Conservation (phyloP, 2,329 filamentous ascomycete species). For the Neoscytalidium dimidiatum region DNA sequence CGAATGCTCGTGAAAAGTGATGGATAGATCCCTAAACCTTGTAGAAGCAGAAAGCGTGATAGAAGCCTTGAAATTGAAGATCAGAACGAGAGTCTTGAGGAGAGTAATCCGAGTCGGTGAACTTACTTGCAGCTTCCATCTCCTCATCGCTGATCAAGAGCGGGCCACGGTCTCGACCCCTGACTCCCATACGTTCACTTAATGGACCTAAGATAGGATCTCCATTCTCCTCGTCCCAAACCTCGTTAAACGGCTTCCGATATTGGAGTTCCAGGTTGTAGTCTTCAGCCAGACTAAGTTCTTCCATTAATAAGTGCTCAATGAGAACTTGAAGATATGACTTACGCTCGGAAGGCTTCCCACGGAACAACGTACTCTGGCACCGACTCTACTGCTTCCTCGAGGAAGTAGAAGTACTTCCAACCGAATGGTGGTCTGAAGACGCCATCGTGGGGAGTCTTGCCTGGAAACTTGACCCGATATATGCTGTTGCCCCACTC, state of each 20-base stretch:
- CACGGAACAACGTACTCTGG: conserved; percentile 98
- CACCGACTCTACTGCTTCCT: conserved; percentile 93
- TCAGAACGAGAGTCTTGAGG: too few relatives aligned
- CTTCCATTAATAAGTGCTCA: conserved; percentile 26
- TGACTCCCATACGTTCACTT: conserved; percentile 94
- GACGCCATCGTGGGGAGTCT: conserved; percentile 80
- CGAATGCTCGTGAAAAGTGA: not conserved
- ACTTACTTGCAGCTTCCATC: conserved; percentile 78
- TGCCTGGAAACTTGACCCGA: conserved; percentile 80
- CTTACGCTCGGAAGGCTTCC: conserved; percentile 85
- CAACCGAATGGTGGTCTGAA: conserved; percentile 95
- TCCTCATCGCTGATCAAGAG: conserved; percentile 80
- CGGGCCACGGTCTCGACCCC: conserved; percentile 65
- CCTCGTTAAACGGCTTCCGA: conserved; percentile 84
- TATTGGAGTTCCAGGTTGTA: conserved; percentile 97
- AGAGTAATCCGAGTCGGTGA: too few relatives aligned
- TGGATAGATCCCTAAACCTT: conserved; percentile 64
- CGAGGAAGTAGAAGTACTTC: conserved; percentile 96
- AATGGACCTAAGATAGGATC: conserved; percentile 78
- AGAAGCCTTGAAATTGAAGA: conserved; percentile 60
- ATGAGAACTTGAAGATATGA: conserved; percentile 14
- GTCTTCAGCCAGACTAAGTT: conserved; percentile 71
- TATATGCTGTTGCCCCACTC: conserved; percentile 96
- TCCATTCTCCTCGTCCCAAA: conserved; percentile 90
- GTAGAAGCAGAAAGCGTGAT: conserved; percentile 95